Evolutionary conservation across 148 eudicot species (phyloP).

Genomic region (Chenopodium formosanum): DNA sequence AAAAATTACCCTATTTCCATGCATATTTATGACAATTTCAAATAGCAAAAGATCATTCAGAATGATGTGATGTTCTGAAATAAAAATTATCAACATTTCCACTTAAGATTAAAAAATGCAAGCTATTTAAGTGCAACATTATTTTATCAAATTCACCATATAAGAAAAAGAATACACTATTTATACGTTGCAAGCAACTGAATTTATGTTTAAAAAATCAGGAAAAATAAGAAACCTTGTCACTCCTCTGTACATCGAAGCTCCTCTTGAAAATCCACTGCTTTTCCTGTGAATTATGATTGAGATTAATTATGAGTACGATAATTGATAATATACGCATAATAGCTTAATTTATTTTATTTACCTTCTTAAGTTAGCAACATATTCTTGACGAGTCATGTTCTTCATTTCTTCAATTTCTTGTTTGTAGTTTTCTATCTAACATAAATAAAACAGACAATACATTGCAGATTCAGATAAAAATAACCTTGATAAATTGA

Average conservation of each 20-base stretch:
- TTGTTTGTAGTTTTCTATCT: constrained; percentile 73
- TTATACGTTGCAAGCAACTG: no score
- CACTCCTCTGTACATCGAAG: constrained; percentile 93
- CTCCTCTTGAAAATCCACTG: constrained; percentile 95
- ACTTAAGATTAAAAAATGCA: not conserved
- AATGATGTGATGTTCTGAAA: constrained; percentile 5
- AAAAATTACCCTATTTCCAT: not conserved
- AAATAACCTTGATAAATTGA: no score
- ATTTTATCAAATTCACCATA: not conserved
- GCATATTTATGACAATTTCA: constrained; percentile 4
- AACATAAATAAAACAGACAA: not conserved
- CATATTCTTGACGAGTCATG: constrained; percentile 88
- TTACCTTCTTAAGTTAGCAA: constrained; percentile 90
- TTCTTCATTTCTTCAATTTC: constrained; percentile 79
- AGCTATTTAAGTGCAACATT: not conserved
- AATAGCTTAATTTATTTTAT: not conserved
- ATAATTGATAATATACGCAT: no score
- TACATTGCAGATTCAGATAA: not conserved
- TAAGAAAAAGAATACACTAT: not conserved
- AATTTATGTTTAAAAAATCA: no score
- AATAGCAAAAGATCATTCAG: not conserved
- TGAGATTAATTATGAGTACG: not conserved
- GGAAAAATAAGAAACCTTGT: constrained; percentile 56
- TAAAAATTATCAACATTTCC: not conserved
- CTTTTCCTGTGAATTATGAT: constrained; percentile 59